phyloP scores from a whole-genome alignment of 2,329 filamentous ascomycete species.

The Chrysoporthe cubensis region DNA sequence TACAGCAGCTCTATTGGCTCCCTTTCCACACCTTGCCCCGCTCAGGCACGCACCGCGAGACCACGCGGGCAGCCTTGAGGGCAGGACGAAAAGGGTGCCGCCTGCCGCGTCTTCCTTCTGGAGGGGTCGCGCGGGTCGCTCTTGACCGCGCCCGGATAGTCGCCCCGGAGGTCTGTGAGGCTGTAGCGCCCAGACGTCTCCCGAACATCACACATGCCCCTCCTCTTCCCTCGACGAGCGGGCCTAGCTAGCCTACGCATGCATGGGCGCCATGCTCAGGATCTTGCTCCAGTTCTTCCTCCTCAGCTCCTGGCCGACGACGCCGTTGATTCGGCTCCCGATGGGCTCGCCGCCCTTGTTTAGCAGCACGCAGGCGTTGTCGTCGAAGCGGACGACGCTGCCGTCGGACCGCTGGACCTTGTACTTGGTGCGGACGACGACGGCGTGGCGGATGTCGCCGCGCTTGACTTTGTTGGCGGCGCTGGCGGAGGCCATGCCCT shows the following conservation, averaged over 20 bases:
- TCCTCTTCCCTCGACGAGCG: background rate
- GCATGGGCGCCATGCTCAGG: slow-evolving; percentile 83
- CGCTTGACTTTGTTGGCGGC: slow-evolving; percentile 92
- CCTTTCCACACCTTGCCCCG: background rate
- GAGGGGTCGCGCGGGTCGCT: background rate
- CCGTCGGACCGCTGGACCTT: slow-evolving; percentile 87
- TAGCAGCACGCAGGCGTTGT: slow-evolving; percentile 96
- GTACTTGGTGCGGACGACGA: slow-evolving; percentile 90
- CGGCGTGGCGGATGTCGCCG: slow-evolving; percentile 94
- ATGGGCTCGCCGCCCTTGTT: slow-evolving; percentile 97
- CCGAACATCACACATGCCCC: background rate
- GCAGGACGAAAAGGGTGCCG: background rate
- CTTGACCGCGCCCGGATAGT: background rate
- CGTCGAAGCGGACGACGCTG: slow-evolving; percentile 89
- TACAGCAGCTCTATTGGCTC: background rate
- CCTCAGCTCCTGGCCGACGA: slow-evolving; percentile 87
- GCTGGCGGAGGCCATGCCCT: slow-evolving; percentile 67
- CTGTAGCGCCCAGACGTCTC: background rate
- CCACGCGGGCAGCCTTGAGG: background rate
- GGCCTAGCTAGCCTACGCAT: slow-evolving; percentile 45
- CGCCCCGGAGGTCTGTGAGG: background rate
- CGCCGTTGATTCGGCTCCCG: slow-evolving; percentile 86
- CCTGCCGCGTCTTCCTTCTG: background rate
- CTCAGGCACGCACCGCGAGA: background rate
- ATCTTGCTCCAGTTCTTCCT: slow-evolving; percentile 99